Conservation (phyloP, 768 basidiomycete species). For the Melanogaster broomeanus region DNA sequence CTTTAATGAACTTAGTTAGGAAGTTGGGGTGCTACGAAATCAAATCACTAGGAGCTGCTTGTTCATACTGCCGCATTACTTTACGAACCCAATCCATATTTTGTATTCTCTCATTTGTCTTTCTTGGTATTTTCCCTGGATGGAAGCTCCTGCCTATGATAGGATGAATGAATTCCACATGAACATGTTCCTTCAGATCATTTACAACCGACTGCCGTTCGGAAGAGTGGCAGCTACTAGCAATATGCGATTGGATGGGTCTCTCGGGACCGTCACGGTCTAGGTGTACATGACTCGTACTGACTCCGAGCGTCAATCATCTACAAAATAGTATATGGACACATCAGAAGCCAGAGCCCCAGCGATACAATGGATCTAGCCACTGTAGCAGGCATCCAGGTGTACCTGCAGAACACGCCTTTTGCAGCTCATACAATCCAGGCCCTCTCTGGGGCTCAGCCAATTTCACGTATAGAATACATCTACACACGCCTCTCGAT, state of each 20-base stretch:
- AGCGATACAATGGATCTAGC: slow-evolving; percentile 23
- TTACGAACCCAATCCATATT: slow-evolving; percentile 5
- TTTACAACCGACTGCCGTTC: too few species aligned
- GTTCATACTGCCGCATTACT: slow-evolving; percentile 18
- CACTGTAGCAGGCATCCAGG: slow-evolving; percentile 31
- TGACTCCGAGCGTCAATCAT: too few species aligned
- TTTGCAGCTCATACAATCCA: slow-evolving; percentile 45
- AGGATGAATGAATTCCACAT: too few species aligned
- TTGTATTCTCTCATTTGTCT: slow-evolving; percentile 11
- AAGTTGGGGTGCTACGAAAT: slow-evolving; percentile 5
- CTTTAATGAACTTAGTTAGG: slow-evolving; percentile 46
- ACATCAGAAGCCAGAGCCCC: neutral
- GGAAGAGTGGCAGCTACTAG: too few species aligned
- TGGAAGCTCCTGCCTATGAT: too few species aligned
- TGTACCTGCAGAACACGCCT: slow-evolving; percentile 48
- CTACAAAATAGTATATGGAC: too few species aligned
- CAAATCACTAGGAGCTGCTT: slow-evolving; percentile 13
- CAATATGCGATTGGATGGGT: too few species aligned
- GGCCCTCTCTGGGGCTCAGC: slow-evolving; percentile 47
- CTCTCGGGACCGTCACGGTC: too few species aligned
- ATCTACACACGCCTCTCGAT: slow-evolving; percentile 39
- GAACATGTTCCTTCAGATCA: too few species aligned
- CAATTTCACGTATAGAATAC: slow-evolving; percentile 63
- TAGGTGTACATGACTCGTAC: too few species aligned
- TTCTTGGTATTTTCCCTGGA: too few species aligned